Evolutionary conservation across 2,329 filamentous ascomycete species (phyloP), one percentile per base, ranked within the genome.

Genomic region (Colletotrichum sansevieriae): DNA sequence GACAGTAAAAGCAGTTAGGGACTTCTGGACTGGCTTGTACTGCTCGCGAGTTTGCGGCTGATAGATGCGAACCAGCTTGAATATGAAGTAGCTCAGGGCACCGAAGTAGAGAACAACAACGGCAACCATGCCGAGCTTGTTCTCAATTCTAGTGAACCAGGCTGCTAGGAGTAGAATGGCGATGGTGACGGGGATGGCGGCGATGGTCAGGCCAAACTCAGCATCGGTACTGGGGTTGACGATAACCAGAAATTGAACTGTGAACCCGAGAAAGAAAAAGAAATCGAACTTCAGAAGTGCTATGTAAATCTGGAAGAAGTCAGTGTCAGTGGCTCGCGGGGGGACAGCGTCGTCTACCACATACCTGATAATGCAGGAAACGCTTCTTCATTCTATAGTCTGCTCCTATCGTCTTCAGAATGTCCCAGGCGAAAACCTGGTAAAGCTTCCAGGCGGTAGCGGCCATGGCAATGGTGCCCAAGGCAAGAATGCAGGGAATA

Each of bases 221-320:
- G 89, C 84, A 71, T 91, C 87, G 55, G 87, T 86, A 72, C 87
- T 84, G 69, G 84, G 87, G 51, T 88, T 91, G 68, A 99, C 94
- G 68, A 98, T 92, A 74, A 99, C 95, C 62, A 98, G 88, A 80
- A 99, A 99, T 78, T 99, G 96, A 54, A 99, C 93, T 7, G 96
- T 98, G 80, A 99, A 99, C 63, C 95, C 96, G 58, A 99, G 89
- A 86, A 99, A 99, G 85, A 99, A 98, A 89, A 99, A 99, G 82
- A 99, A 98, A 82, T 99, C 96, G 79, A 99, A 99, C 81, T 99
- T 99, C 72, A 99, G 87, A 11, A 99, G 88, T 43, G 96, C 94
- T 76, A 99, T 98, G 81, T 98, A 99, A 79, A 99, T 95, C 95
- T 97, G 71, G 15, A 2, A 25, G 10, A 13, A 7, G 44, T 68